phyloP scores from a whole-genome alignment of 371 early-diverging fungal genomes.

The Fennellomyces sp. region DNA sequence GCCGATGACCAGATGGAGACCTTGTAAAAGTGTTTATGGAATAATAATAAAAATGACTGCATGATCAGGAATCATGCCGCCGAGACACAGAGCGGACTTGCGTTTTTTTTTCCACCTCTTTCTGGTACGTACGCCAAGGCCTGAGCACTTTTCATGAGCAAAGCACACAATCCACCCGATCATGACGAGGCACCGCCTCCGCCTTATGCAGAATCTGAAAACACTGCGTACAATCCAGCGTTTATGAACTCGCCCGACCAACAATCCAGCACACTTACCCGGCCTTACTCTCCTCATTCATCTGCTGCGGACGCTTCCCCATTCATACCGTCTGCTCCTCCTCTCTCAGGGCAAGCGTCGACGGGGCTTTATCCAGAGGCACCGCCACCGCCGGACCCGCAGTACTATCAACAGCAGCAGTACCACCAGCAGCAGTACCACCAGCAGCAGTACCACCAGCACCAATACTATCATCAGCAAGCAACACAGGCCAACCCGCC shows the following conservation, averaged over 20 bases:
- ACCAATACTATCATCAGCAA: constrained; percentile 1
- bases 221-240: constrained; percentile 18
- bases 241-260: constrained; percentile 4
- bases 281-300: not conserved
- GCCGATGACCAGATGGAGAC: constrained; percentile 22
- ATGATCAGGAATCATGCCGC: too few species aligned
- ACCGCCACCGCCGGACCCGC: not conserved
- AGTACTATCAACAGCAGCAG: not conserved
- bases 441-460: constrained; percentile 1
- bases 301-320: constrained; percentile 8
- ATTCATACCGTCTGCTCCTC: not conserved
- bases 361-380: not conserved
- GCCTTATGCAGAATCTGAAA: constrained; percentile 17
- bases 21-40: not conserved
- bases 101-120: not conserved
- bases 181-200: constrained; percentile 21
- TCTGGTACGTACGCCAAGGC: not conserved
- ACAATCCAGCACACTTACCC: not conserved
- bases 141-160: not conserved
- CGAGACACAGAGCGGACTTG: too few species aligned
- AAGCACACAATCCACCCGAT: constrained; percentile 8
- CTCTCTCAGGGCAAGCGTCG: not conserved
- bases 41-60: too few species aligned
- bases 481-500: not conserved
- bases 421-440: constrained; percentile 3